These are phyloP conservation scores for Coemansia sp. DNA, from an alignment of 192 early-diverging fungal species.

Conservation along the genomic window DNA sequence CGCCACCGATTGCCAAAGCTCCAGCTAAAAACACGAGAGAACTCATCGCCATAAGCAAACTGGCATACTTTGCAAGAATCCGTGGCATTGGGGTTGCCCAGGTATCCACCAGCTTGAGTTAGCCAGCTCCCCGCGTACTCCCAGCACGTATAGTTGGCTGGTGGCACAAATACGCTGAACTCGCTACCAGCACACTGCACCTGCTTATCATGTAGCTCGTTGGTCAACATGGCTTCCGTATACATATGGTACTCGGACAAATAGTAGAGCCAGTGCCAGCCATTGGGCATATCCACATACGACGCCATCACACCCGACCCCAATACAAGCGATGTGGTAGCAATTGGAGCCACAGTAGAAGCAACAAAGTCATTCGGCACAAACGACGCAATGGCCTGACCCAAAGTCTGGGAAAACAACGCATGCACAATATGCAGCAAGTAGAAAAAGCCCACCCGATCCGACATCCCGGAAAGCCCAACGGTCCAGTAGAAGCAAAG, in stretches of 20 bases:
- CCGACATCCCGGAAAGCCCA: slow-evolving; percentile 48
- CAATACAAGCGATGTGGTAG: slow-evolving; percentile 57
- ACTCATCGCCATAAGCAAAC: slow-evolving; percentile 45
- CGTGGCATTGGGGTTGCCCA: slow-evolving; percentile 41
- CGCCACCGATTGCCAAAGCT: slow-evolving; percentile 59
- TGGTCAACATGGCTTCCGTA: slow-evolving; percentile 60
- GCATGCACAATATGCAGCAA: slow-evolving; percentile 54
- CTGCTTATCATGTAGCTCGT: slow-evolving; percentile 53
- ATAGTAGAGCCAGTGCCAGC: slow-evolving; percentile 70
- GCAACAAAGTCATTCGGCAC: slow-evolving; percentile 58
- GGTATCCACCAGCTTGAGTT: slow-evolving; percentile 36
- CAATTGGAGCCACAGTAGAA: slow-evolving; percentile 61
- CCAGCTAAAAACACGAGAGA: slow-evolving; percentile 48
- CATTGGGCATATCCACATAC: slow-evolving; percentile 55
- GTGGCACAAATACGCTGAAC: slow-evolving; percentile 48
- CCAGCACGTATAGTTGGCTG: slow-evolving; percentile 50
- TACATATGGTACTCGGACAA: slow-evolving; percentile 60
- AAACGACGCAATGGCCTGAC: slow-evolving; percentile 60
- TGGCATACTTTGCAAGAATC: slow-evolving; percentile 56
- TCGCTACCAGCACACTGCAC: slow-evolving; percentile 53
- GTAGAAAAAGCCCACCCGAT: slow-evolving; percentile 61
- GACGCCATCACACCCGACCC: slow-evolving; percentile 64
- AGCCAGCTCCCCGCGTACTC: slow-evolving; percentile 55
- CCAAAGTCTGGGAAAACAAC: slow-evolving; percentile 57
- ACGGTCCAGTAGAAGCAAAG: slow-evolving; percentile 62